These are phyloP conservation scores for Cyberlindnera maclurae DNA, from an alignment of 805 yeast genomes.

Conservation along the genomic window DNA sequence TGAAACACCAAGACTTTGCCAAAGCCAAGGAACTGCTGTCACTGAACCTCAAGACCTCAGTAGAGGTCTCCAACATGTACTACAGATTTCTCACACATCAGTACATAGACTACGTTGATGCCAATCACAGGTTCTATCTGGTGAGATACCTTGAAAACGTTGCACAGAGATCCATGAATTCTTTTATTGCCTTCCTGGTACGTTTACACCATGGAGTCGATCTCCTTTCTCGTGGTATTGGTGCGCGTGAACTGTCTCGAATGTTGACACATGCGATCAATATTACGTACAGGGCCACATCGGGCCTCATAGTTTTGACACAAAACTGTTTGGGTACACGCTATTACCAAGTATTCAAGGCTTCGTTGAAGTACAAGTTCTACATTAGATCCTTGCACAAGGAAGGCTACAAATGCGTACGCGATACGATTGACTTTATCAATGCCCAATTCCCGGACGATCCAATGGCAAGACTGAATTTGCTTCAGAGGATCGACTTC, in stretches of 20 bases:
- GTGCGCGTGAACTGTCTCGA: slow-evolving; percentile 1
- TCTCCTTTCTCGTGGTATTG: slow-evolving; percentile 12
- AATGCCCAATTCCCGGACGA: slow-evolving; percentile 15
- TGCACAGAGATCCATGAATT: slow-evolving; percentile 11
- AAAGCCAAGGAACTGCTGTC: slow-evolving; percentile 11
- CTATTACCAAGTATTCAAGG: slow-evolving; percentile 22
- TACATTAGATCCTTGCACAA: slow-evolving; percentile 16
- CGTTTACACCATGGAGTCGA: slow-evolving; percentile 20
- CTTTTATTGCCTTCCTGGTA: slow-evolving; percentile 10
- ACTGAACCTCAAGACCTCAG: slow-evolving; percentile 2
- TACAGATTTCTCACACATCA: slow-evolving; percentile 12
- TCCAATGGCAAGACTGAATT: slow-evolving; percentile 9
- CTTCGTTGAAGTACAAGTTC: slow-evolving; percentile 19
- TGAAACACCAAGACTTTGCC: slow-evolving; percentile 5
- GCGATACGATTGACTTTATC: slow-evolving; percentile 18
- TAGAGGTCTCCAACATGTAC: slow-evolving; percentile 13
- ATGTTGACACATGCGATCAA: slow-evolving; percentile 3
- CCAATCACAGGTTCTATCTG: slow-evolving; percentile 12
- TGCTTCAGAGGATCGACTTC: slow-evolving; percentile 12
- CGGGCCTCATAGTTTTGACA: slow-evolving; percentile 15
- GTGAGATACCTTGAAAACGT: slow-evolving; percentile 17
- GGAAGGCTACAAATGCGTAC: slow-evolving; percentile 21
- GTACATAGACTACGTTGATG: slow-evolving; percentile 10
- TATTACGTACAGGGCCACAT: slow-evolving; percentile 7
- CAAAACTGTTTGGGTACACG: slow-evolving; percentile 18